Percentiles rank a stretch among this genome's conserved stretches.
Conservation (phyloP, 2,329 filamentous ascomycete genomes). For the Tolypocladium tropicale region DNA sequence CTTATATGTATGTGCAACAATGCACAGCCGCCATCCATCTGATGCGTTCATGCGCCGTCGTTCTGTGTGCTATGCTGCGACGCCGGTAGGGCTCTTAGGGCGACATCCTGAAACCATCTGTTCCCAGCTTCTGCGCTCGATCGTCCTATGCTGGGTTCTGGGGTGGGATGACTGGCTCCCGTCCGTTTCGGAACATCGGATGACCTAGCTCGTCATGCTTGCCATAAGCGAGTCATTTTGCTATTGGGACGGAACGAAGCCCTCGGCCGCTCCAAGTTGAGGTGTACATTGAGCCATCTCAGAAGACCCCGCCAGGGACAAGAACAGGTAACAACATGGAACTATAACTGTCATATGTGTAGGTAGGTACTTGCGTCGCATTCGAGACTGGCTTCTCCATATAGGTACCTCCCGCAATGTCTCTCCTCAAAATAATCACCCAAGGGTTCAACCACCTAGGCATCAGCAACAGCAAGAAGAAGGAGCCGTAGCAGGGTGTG, state of each 20-base stretch:
- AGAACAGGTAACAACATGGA: neutral
- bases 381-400: too few species aligned
- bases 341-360: too few species aligned
- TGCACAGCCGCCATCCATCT: neutral
- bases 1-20: neutral
- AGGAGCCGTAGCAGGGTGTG: too few species aligned
- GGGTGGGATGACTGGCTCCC: neutral
- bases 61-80: neutral
- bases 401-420: too few species aligned
- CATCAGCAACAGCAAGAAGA: too few species aligned
- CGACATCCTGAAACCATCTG: neutral
- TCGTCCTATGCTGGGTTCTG: neutral
- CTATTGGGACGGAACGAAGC: neutral
- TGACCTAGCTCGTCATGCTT: neutral
- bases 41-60: neutral
- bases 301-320: too few species aligned
- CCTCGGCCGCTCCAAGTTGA: neutral
- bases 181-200: neutral
- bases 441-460: too few species aligned
- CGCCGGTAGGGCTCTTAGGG: neutral
- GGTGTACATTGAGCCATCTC: too few species aligned
- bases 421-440: too few species aligned
- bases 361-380: too few species aligned
- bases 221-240: neutral
- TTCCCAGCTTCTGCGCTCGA: neutral